Conservation (phyloP, 2,329 filamentous ascomycete species). For the Cytospora leucostoma region DNA sequence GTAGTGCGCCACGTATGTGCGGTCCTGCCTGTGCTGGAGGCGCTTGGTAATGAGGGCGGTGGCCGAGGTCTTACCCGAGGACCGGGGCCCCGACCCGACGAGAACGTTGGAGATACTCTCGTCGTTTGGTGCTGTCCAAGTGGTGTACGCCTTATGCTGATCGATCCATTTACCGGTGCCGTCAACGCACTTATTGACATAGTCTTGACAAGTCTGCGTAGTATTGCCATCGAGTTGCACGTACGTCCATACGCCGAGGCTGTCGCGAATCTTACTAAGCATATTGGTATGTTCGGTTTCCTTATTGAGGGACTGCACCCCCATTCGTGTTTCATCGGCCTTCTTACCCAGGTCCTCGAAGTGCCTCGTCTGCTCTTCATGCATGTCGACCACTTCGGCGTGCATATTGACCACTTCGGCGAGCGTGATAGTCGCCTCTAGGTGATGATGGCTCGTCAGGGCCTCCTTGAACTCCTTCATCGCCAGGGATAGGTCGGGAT, state of each 20-base stretch:
- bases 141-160: background rate
- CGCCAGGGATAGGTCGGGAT: constrained; percentile 30
- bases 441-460: constrained; percentile 30
- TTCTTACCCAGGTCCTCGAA: constrained; percentile 26
- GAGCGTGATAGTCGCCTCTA: constrained; percentile 34
- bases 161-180: constrained; percentile 12
- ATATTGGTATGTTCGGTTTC: constrained; percentile 30
- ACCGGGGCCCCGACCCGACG: constrained; percentile 29
- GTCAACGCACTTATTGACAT: constrained; percentile 28
- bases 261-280: constrained; percentile 30
- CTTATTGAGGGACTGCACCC: constrained; percentile 28
- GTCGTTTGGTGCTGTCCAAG: constrained; percentile 14
- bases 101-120: constrained; percentile 29
- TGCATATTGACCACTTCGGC: background rate
- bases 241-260: constrained; percentile 25
- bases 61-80: constrained; percentile 33
- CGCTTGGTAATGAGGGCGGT: constrained; percentile 32
- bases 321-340: constrained; percentile 29
- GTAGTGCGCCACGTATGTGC: constrained; percentile 33
- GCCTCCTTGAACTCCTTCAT: constrained; percentile 30
- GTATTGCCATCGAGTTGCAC: constrained; percentile 32
- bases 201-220: constrained; percentile 32
- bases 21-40: constrained; percentile 32
- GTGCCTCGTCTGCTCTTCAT: background rate
- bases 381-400: background rate